Evolutionary conservation across 129 eudicot genomes (phyloP), one percentile per base, ranked within the genome.

Genomic region (Lactuca saligna): DNA sequence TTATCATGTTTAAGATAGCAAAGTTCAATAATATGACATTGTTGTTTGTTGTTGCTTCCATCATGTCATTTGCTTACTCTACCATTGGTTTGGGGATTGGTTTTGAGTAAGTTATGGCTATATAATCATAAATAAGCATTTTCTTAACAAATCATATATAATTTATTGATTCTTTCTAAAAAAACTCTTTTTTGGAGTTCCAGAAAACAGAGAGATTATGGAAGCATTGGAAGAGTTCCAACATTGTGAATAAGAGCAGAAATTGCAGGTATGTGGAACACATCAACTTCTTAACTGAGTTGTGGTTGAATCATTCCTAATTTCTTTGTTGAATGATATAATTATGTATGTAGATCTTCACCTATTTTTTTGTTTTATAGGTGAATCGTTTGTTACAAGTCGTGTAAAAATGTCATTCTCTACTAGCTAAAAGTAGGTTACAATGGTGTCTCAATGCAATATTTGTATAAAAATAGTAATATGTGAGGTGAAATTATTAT

Each of bases 21-120:
- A 65, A 88, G 69, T 85, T 88, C 46, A 87, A 85, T 71, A 68
- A 76, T 77, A 88, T 85, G 89, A 89, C 82, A 13, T 88, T 89
- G 91, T 78, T 88, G 20, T 88, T 91, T 20, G 54, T 77, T 33
- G 49, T 81, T 70, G 89, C 96, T 29, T 86, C 96, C 25, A 39
- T 85, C 71, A 85, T 88, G 89, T 88, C 96, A 20, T 85, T 88
- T 61, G 39, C 74, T 59, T 88, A 88, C 65, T 53, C 96, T 50
- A 55, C 67, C 79, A 79, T 88, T 38, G 87, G 91, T 48, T 32
- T 81, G 51, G 89, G 82, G 46, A 91, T 88, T 25, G 96, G 91
- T 48, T 16, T 83, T 15, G 75, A 87, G 31, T 80, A 74, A 75
- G 88, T 83, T 51, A 69, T 88, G 2, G 91, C 91, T 88, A 82